Evolutionary conservation across 129 eudicot genomes (phyloP), one percentile per base, ranked within the genome.

Genomic region (Chrysanthemum makinoi): DNA sequence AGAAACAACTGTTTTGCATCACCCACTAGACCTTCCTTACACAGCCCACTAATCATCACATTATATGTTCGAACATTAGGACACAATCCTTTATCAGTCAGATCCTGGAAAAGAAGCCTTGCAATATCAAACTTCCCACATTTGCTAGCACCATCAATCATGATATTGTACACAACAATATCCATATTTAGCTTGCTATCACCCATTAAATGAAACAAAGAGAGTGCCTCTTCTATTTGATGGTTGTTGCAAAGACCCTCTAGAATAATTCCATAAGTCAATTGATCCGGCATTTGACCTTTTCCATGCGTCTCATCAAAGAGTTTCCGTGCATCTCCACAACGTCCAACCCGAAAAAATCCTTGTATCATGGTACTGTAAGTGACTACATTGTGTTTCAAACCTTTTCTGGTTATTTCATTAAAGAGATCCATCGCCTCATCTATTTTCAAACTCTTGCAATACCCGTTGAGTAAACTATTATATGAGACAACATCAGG

Each of bases 241-340:
- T 49, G 72, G 59, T 49, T 49, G 72, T 48, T 67, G 44, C 72
- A 67, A 49, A 72, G 77, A 8, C 59, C 69, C 11, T 72, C 49
- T 28, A 72, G n/a, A 4, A 69, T 39, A 53, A 69, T 52, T 69
- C 64, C 3, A 9, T 67, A 67, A 2, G 72, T 67, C 22, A 2
- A 67, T 20, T 12, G 14, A 67, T 67, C 2, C 26, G 74, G 64
- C 13, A 54, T 17, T 33, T 10, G 52, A 12, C 74, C 74, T 53
- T 69, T 62, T 53, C 30, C 16, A 11, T 3, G 33, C 74, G 54
- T 54, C 64, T 69, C 64, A 33, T 56, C 63, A 33, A 69, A 69
- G 18, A 69, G 64, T 19, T 54, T 35, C 12, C 17, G 53, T 53
- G 74, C 64, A 33, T 11, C 64, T 39, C 64, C 64, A 53, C 74